Base-by-base conservation (phyloP, 306 rosid species). In the Malus fusca region DNA sequence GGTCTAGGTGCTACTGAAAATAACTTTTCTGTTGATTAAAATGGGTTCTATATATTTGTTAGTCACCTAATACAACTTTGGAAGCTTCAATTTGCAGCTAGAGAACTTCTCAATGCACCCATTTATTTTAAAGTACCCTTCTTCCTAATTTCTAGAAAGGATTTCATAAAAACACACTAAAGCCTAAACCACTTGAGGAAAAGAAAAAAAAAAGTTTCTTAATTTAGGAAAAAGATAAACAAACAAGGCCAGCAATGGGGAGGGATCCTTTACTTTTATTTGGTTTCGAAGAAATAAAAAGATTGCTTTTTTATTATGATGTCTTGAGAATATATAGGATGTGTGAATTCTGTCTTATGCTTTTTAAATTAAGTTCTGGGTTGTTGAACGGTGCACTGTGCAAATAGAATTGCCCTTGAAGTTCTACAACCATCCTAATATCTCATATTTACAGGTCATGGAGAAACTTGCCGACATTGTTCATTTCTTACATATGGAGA, bases 381-480 rank as follows among this genome's bases (percentile, higher is more conserved):
- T 37, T 42, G 4, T 40, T 73, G 19, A 40, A 61, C 19, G 61
- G 12, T 42, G 42, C 25, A 17, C 43, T 18, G 23, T 64, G 22
- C 25, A 11, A 21, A 66, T 31, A 62, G 30, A 66, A 31, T 33
- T 63, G 21, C 5, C n/a, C 44, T 63, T 42, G 17, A 48, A 61
- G 31, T 77, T 18, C 10, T 66, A 15, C 73, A 59, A 67, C 23
- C 66, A 80, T 69, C 80, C 28, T 77, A 65, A 68, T 74, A 72
- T 61, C 66, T 75, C 85, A 75, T 81, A 75, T 83, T 72, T 84
- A 31, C 91, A 96, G 99, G 92, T 92, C 81, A 96, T 96, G 99
- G 97, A 96, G 88, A 90, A 92, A 81, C 93, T 96, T 56, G 94
- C 84, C 37, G 98, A 96, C 77, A 77, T 90, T 2, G 98, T 96